Conservation (phyloP, 495 filamentous ascomycete genomes). For the Venustampulla echinocandica region DNA sequence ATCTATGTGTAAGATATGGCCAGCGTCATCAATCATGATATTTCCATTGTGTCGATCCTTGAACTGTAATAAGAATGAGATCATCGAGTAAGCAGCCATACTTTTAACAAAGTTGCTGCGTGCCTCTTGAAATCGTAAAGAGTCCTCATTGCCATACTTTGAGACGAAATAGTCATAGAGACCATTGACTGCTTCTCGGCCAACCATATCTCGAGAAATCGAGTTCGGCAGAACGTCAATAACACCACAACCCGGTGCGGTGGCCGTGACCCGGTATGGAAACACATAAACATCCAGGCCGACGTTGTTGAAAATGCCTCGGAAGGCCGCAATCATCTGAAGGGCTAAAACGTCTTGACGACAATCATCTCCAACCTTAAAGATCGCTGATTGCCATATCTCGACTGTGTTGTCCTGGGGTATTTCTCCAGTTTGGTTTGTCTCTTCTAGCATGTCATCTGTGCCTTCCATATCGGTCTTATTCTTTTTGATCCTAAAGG, state of each 20-base stretch:
- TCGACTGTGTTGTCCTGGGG: conserved; percentile 52
- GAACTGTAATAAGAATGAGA: conserved; percentile 94
- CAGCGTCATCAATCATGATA: conserved; percentile 96
- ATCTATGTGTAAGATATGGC: conserved; percentile 97
- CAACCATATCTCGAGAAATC: conserved; percentile 97
- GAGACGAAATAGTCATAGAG: conserved; percentile 97
- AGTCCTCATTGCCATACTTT: conserved; percentile 94
- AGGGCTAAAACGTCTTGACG: conserved; percentile 93
- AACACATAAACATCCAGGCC: conserved; percentile 96
- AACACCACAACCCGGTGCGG: conserved; percentile 93
- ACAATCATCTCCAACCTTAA: conserved; percentile 99
- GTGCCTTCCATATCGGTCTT: conserved; percentile 35
- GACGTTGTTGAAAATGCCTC: conserved; percentile 87
- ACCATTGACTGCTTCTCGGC: conserved; percentile 93
- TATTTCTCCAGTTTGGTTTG: conserved; percentile 8
- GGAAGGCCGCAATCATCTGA: conserved; percentile 96
- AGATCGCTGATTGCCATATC: conserved; percentile 98
- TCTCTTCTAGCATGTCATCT: conserved; percentile 35
- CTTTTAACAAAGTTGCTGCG: conserved; percentile 97
- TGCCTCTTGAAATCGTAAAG: conserved; percentile 87
- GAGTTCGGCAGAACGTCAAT: conserved; percentile 97
- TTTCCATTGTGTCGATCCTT: conserved; percentile 99
- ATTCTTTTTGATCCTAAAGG: conserved; percentile 88
- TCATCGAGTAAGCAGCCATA: conserved; percentile 99
- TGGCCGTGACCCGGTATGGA: conserved; percentile 96